These are phyloP conservation scores for Geotrichum siamense DNA, from an alignment of 1,139 yeast species.

Conservation along the genomic window DNA sequence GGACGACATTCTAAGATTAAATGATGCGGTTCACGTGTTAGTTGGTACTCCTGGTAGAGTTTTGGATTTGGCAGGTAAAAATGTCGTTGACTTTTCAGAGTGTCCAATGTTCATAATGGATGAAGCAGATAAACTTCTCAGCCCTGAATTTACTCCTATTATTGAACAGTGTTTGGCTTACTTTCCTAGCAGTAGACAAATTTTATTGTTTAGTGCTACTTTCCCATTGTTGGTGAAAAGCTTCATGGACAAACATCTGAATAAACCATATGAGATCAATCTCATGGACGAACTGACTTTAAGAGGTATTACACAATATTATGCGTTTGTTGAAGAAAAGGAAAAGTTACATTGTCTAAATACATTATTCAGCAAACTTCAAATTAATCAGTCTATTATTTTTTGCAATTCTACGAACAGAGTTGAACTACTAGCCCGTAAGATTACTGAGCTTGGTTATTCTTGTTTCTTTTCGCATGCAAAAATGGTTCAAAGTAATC, in stretches of 20 bases:
- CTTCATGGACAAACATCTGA: slow-evolving; percentile 86
- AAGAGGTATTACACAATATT: slow-evolving; percentile 93
- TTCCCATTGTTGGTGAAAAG: slow-evolving; percentile 91
- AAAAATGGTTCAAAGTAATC: slow-evolving; percentile 93
- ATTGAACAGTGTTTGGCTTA: slow-evolving; percentile 81
- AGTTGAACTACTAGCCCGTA: slow-evolving; percentile 90
- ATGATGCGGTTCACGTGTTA: slow-evolving; percentile 83
- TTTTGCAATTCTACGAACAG: slow-evolving; percentile 95
- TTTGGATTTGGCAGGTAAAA: slow-evolving; percentile 84
- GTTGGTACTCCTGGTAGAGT: slow-evolving; percentile 98
- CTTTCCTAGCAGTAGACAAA: slow-evolving; percentile 77
- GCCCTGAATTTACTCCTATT: slow-evolving; percentile 81
- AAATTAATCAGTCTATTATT: slow-evolving; percentile 91
- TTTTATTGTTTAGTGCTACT: slow-evolving; percentile 86
- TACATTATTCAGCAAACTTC: slow-evolving; percentile 87
- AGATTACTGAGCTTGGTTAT: slow-evolving; percentile 91
- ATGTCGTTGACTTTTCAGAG: slow-evolving; percentile 76
- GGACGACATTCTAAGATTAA: slow-evolving; percentile 89
- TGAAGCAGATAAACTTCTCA: slow-evolving; percentile 96
- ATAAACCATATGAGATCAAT: slow-evolving; percentile 90
- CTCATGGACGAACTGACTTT: slow-evolving; percentile 95
- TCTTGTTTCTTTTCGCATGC: slow-evolving; percentile 98
- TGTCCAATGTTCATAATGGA: slow-evolving; percentile 94
- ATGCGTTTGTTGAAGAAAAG: slow-evolving; percentile 94
- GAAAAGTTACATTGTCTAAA: slow-evolving; percentile 93